Conservation (phyloP, 805 yeast genomes). For the Wickerhamomyces silvicola region DNA sequence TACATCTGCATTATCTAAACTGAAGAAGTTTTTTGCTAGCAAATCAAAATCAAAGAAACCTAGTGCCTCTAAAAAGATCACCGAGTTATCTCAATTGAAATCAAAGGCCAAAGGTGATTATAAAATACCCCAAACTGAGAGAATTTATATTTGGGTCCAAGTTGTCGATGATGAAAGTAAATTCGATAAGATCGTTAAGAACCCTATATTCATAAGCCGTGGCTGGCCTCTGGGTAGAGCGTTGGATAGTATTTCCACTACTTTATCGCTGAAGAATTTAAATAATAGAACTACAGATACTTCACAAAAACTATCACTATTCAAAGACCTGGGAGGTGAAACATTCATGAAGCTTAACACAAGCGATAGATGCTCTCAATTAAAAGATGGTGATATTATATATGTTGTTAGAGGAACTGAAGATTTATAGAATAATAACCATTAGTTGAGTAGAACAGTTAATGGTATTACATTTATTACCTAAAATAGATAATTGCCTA, state of each 20-base stretch:
- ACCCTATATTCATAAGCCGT: slow-evolving; percentile 17
- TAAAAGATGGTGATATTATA: slow-evolving; percentile 15
- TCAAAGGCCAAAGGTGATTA: slow-evolving; percentile 20
- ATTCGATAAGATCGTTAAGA: slow-evolving; percentile 13
- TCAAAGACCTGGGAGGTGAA: slow-evolving; percentile 9
- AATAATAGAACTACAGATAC: slow-evolving; percentile 20
- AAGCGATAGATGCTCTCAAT: slow-evolving; percentile 12
- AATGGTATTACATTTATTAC: no score
- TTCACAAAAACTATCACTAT: slow-evolving; percentile 14
- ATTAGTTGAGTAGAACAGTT: not conserved
- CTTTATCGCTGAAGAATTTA: slow-evolving; percentile 15
- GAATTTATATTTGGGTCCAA: slow-evolving; percentile 19
- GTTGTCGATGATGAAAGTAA: slow-evolving; percentile 19
- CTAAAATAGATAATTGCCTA: not conserved
- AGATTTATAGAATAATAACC: not conserved
- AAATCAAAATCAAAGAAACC: slow-evolving; percentile 4
- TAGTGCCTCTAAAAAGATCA: slow-evolving; percentile 15
- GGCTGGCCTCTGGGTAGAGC: slow-evolving; percentile 24
- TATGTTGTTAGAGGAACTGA: slow-evolving; percentile 20
- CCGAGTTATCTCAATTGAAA: slow-evolving; percentile 16
- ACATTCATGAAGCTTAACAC: slow-evolving; percentile 13
- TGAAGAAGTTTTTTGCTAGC: slow-evolving; percentile 14
- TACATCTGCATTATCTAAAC: slow-evolving; percentile 13
- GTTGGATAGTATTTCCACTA: slow-evolving; percentile 16
- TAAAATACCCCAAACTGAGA: slow-evolving; percentile 12